These are phyloP conservation scores for Ilyonectria sp. DNA, from an alignment of 2,329 filamentous ascomycete species.

Conservation along the genomic window DNA sequence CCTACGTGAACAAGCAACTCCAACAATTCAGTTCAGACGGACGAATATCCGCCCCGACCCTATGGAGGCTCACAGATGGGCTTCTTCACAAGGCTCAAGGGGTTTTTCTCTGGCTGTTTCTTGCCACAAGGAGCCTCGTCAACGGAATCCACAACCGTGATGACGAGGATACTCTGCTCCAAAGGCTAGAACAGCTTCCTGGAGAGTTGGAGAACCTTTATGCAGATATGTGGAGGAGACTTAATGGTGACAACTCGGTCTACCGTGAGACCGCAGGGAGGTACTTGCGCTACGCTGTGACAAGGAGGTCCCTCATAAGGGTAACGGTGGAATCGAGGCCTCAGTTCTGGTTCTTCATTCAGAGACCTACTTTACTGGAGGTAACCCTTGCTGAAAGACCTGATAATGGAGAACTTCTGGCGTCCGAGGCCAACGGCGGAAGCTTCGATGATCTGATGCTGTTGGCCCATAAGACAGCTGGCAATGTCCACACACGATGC, in stretches of 20 bases:
- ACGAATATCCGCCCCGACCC: neutral
- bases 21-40: neutral
- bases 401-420: neutral
- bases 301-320: neutral
- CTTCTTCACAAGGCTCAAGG: slow-evolving; percentile 25
- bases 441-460: neutral
- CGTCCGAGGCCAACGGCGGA: neutral
- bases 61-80: neutral
- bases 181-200: slow-evolving; percentile 13
- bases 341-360: too few species aligned
- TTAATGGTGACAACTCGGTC: slow-evolving; percentile 11
- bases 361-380: neutral
- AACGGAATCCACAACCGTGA: slow-evolving; percentile 16
- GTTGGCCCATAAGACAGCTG: neutral
- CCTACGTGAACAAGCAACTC: slow-evolving; percentile 22
- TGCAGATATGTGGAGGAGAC: slow-evolving; percentile 21
- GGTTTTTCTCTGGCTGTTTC: slow-evolving; percentile 23
- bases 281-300: neutral
- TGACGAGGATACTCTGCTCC: neutral
- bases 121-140: slow-evolving; percentile 14
- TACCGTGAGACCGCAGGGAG: slow-evolving; percentile 18
- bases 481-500: neutral
- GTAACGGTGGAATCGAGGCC: too few species aligned
- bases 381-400: neutral
- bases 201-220: slow-evolving; percentile 10